Base-by-base conservation (phyloP, 2,329 filamentous ascomycete species). In the Phaeoacremonium minimum region DNA sequence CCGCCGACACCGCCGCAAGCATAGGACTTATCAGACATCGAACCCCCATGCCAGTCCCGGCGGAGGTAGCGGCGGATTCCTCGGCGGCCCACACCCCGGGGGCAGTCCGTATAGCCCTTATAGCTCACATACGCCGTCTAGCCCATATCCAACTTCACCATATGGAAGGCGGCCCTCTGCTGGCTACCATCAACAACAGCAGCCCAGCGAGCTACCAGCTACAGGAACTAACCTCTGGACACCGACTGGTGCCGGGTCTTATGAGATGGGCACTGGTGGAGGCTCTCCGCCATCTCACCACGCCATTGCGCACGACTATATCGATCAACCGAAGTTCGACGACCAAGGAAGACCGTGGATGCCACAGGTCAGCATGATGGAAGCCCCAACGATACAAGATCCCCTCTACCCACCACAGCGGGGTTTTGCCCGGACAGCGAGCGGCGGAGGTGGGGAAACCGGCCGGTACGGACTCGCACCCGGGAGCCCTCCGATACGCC, bases 1-100 rank as follows among this genome's bases (percentile, higher is more conserved):
- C 22, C 56, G 57, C 17, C 55, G 47, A 7, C 41, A 40, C 15
- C 41, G 41, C 3, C 18, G 33, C 4, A 26, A 26, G 22, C n/a
- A n/a, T n/a, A n/a, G n/a, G n/a, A n/a, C n/a, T n/a, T n/a, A n/a
- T n/a, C n/a, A n/a, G n/a, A n/a, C n/a, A n/a, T n/a, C n/a, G n/a
- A 26, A 26, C 22, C n/a, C 9, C 22, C 9, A n/a, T 9, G 9
- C 22, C n/a, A 9, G 9, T 26, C 22, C 22, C n/a, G 22, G 22
- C 22, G 9, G 9, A 9, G n/a, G 9, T n/a, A 26, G 9, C 22
- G 9, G n/a, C 2, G 22, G 22, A 9, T 26, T 26, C 22, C 9
- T n/a, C 9, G 22, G 22, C 9, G n/a, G 22, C 22, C 22, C 22
- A n/a, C 22, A 26, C 22, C 22, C 22, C 9, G n/a, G n/a, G n/a